A percentile compares a stretch with the other conserved stretches of the same genome.
These are phyloP conservation scores for Whalleya microplaca DNA, from an alignment of 2,329 filamentous ascomycete species.

Conservation along the genomic window DNA sequence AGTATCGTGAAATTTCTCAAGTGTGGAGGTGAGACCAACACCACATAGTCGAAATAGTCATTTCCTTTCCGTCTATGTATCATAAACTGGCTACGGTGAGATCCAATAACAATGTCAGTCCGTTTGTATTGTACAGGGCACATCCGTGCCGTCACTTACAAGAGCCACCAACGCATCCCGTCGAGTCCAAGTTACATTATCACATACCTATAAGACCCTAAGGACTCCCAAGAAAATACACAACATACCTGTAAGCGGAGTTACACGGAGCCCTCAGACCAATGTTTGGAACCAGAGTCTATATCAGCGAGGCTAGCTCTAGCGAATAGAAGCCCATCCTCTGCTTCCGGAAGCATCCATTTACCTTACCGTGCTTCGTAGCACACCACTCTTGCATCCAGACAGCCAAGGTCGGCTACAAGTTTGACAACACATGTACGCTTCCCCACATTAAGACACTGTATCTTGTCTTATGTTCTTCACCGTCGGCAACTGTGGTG, in stretches of 20 bases:
- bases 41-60: too few species aligned
- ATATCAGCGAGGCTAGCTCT: background rate
- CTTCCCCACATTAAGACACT: background rate
- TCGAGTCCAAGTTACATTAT: too few species aligned
- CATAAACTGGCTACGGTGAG: too few species aligned
- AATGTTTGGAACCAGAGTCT: background rate
- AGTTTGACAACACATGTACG: background rate
- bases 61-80: too few species aligned
- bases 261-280: background rate
- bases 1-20: too few species aligned
- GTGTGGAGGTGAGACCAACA: too few species aligned
- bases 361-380: background rate
- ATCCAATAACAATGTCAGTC: too few species aligned
- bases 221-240: background rate
- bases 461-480: background rate
- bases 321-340: background rate
- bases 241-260: background rate
- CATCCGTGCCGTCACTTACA: too few species aligned
- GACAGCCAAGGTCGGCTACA: background rate
- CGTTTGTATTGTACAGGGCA: too few species aligned
- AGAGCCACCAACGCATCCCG: too few species aligned
- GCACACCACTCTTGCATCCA: background rate
- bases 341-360: background rate
- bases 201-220: background rate
- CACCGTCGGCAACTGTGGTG: background rate